These are phyloP conservation scores for Davidsoniella virescens DNA, from an alignment of 2,329 filamentous ascomycete genomes.

Conservation along the genomic window DNA sequence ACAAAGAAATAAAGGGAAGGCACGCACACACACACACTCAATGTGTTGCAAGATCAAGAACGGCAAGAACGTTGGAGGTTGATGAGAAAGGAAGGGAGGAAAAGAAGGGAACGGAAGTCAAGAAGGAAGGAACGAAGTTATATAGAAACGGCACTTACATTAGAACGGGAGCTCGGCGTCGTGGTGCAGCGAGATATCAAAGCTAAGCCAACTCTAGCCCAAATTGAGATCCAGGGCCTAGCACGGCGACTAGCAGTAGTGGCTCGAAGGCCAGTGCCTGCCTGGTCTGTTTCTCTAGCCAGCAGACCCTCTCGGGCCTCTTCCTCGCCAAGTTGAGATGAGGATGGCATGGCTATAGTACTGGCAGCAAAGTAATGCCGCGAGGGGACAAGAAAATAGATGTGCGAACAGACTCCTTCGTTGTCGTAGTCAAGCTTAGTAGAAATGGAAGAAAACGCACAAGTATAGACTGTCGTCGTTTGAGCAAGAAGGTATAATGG, in stretches of 20 bases:
- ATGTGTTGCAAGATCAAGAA: constrained; percentile 14
- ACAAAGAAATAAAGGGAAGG: constrained; percentile 3
- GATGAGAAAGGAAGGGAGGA: constrained; percentile 7
- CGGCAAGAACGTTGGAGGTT: constrained; percentile 12
- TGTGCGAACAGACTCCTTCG: background rate
- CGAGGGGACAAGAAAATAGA: background rate
- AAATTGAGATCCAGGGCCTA: background rate
- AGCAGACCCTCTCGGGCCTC: constrained; percentile 7
- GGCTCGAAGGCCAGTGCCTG: background rate
- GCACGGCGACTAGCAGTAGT: background rate
- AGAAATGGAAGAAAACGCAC: background rate
- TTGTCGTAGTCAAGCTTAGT: background rate
- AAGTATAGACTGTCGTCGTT: background rate
- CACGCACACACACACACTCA: constrained; percentile 11
- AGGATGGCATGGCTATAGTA: constrained; percentile 2
- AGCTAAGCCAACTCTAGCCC: too few species aligned
- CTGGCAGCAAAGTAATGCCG: background rate
- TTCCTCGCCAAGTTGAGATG: background rate
- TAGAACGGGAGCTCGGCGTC: constrained; percentile 1
- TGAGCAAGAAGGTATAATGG: background rate
- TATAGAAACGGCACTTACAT: constrained; percentile 7
- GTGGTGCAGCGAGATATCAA: background rate
- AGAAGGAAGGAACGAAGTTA: constrained; percentile 1
- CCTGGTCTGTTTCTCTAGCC: background rate
- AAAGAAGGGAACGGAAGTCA: constrained; percentile 8